Conservation (phyloP, 352 stramenopile genomes). For the Saprolegnia parasitica region DNA sequence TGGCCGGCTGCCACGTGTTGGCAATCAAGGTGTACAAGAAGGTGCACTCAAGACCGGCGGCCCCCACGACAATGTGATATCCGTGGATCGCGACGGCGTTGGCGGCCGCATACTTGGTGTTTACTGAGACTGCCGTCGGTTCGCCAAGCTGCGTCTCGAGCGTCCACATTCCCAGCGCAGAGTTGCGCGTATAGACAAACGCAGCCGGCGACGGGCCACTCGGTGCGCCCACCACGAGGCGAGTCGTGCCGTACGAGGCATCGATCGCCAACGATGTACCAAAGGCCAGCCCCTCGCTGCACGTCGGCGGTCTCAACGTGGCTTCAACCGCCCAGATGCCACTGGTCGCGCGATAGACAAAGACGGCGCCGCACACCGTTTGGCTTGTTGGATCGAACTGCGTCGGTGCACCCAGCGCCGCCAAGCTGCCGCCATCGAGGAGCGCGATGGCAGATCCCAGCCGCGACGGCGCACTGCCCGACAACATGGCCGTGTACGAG, state of each 20-base stretch:
- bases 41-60: constrained; percentile 55
- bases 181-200: constrained; percentile 48
- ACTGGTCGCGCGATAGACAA: constrained; percentile 58
- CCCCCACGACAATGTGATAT: constrained; percentile 88
- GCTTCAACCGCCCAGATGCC: constrained; percentile 66
- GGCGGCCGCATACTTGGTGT: constrained; percentile 58
- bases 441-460: constrained; percentile 57
- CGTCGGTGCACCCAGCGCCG: constrained; percentile 56
- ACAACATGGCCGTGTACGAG: constrained; percentile 57
- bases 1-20: constrained; percentile 46
- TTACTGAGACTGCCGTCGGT: constrained; percentile 36
- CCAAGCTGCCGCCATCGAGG: constrained; percentile 56
- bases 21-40: constrained; percentile 66
- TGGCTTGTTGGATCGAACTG: constrained; percentile 34
- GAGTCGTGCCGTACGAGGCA: constrained; percentile 48
- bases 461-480: constrained; percentile 39
- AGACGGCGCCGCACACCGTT: constrained; percentile 54
- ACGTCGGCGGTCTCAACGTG: constrained; percentile 48
- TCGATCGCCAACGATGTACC: constrained; percentile 67
- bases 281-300: constrained; percentile 46
- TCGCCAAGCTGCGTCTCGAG: constrained; percentile 48
- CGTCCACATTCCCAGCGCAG: constrained; percentile 37
- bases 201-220: constrained; percentile 33
- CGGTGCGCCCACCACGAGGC: constrained; percentile 65
- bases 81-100: constrained; percentile 75